Percentiles rank a stretch among this genome's conserved stretches.
phyloP scores from a whole-genome alignment of 495 filamentous ascomycete species.

The Thermothielavioides terrestris region DNA sequence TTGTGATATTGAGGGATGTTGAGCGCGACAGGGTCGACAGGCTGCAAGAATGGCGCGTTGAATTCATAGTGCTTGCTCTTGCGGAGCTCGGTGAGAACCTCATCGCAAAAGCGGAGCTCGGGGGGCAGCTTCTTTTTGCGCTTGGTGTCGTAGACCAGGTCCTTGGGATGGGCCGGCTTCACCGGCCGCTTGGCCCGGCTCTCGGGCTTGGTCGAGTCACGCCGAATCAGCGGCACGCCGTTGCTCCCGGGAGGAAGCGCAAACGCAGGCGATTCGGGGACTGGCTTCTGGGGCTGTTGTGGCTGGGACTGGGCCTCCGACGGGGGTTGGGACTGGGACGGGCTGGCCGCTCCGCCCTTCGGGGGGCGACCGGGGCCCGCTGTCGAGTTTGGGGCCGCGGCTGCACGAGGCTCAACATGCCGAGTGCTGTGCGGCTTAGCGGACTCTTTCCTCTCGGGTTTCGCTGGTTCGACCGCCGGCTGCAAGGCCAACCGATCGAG shows the following conservation, averaged over 20 bases:
- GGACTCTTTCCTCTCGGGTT: conserved; percentile 46
- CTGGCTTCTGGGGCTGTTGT: conserved; percentile 28
- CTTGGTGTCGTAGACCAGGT: conserved; percentile 71
- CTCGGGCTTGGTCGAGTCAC: conserved; percentile 69
- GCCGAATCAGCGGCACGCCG: conserved; percentile 84
- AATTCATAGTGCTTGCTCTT: conserved; percentile 60
- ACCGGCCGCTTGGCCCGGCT: conserved; percentile 87
- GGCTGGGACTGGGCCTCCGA: too few species aligned
- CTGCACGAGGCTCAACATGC: conserved; percentile 33
- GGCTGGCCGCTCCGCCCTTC: conserved; percentile 16
- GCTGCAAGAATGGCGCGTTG: conserved; percentile 62
- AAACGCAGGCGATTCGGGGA: conserved; percentile 53
- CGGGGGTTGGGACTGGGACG: too few species aligned
- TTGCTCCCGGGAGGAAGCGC: conserved; percentile 62
- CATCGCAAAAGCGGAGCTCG: conserved; percentile 84
- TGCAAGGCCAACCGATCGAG: conserved; percentile 47
- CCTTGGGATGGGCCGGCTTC: conserved; percentile 77
- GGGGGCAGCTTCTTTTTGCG: conserved; percentile 89
- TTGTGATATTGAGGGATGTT: conserved; percentile 92
- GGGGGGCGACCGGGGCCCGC: conserved; percentile 21
- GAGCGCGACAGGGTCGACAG: conserved; percentile 88
- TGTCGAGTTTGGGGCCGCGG: conserved; percentile 41
- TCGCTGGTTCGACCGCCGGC: conserved; percentile 40
- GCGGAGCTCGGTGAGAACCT: conserved; percentile 66
- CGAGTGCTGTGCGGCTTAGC: conserved; percentile 43